These are phyloP conservation scores for Collybia sordida DNA, from an alignment of 768 basidiomycete species.

Conservation along the genomic window DNA sequence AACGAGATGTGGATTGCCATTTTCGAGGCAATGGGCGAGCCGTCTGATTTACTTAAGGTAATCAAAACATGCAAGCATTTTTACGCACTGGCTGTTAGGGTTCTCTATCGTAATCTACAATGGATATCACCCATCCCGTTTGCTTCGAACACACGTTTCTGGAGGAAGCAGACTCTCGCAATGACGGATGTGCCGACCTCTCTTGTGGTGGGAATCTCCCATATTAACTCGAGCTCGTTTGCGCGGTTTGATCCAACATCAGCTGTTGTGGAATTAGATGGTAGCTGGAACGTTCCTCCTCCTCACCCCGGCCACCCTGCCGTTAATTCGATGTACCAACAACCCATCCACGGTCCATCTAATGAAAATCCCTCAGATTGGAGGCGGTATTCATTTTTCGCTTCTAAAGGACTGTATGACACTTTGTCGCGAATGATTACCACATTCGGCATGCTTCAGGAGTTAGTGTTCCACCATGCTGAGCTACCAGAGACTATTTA, in stretches of 20 bases:
- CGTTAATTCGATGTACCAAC: too few relatives aligned
- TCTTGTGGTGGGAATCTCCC: constrained; percentile 11
- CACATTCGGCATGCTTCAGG: constrained; percentile 32
- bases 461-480: constrained; percentile 35
- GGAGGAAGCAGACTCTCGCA: constrained; percentile 5
- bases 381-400: constrained; percentile 9
- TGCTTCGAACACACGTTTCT: constrained; percentile 11
- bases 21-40: constrained; percentile 11
- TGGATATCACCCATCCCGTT: constrained; percentile 14
- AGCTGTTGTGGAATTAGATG: constrained; percentile 15
- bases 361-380: neutral
- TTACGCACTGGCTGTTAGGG: constrained; percentile 13
- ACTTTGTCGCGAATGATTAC: constrained; percentile 10
- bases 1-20: constrained; percentile 17
- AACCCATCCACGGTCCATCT: neutral
- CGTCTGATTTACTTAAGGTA: constrained; percentile 14
- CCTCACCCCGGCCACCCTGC: constrained; percentile 1
- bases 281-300: constrained; percentile 9
- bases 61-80: constrained; percentile 13
- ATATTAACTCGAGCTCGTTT: constrained; percentile 6
- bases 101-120: constrained; percentile 16
- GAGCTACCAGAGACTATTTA: constrained; percentile 36
- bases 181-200: constrained; percentile 12
- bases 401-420: constrained; percentile 9
- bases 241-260: constrained; percentile 9